These are phyloP conservation scores for Mycena sp. DNA, from an alignment of 1,284 basidiomycete species.

Conservation along the genomic window DNA sequence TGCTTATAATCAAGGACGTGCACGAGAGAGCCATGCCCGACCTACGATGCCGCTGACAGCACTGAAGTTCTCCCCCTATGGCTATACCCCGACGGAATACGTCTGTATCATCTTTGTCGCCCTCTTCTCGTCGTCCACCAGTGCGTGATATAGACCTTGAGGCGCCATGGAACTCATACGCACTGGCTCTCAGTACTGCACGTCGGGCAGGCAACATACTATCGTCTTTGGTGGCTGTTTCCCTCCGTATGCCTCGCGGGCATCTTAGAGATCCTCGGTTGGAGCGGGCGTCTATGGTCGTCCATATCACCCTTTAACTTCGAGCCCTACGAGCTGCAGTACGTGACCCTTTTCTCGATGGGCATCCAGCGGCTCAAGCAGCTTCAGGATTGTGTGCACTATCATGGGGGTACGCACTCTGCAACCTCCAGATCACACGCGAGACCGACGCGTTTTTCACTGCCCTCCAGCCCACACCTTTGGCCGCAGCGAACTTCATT, in stretches of 20 bases:
- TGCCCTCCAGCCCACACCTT: slow-evolving; percentile 59
- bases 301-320: slow-evolving; percentile 33
- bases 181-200: background rate
- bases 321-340: slow-evolving; percentile 52
- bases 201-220: slow-evolving; percentile 37
- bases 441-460: background rate
- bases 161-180: too few species aligned
- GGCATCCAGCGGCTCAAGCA: slow-evolving; percentile 31
- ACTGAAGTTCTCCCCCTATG: slow-evolving; percentile 38
- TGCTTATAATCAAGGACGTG: too few species aligned
- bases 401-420: slow-evolving; percentile 23
- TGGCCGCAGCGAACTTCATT: slow-evolving; percentile 61
- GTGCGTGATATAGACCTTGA: slow-evolving; percentile 30
- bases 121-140: slow-evolving; percentile 48
- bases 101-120: slow-evolving; percentile 48
- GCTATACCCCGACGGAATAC: slow-evolving; percentile 50
- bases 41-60: too few species aligned
- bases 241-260: slow-evolving; percentile 60
- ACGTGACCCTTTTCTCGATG: slow-evolving; percentile 27
- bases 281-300: slow-evolving; percentile 51
- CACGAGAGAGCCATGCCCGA: too few species aligned
- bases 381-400: slow-evolving; percentile 27
- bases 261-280: slow-evolving; percentile 60
- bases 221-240: slow-evolving; percentile 60
- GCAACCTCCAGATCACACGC: background rate